Evolutionary conservation across 441 rosid genomes (phyloP), one percentile per base, ranked within the genome.

Genomic region (Isatis lusitanica): DNA sequence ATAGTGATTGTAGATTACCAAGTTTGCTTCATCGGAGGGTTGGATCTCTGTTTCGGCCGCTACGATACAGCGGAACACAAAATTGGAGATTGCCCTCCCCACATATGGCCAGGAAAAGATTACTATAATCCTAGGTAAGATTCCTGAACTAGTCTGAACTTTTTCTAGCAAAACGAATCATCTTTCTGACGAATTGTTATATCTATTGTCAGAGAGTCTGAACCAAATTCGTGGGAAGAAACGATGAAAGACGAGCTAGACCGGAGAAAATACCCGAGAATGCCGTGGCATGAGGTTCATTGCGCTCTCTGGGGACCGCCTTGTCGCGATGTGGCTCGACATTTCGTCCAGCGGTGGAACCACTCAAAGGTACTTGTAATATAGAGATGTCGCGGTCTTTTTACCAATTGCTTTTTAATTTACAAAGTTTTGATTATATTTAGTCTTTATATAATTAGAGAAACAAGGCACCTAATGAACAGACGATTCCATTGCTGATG

Each of bases 231-330:
- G 6, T 90, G 95, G 95, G 92, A 90, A 76, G 95, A 87, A 30
- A 80, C 90, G 11, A 81, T 86, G 92, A 86, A 70, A 71, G 92
- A 87, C 68, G 91, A 90, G 82, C 76, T 90, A 57, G 88, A 87
- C 33, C 82, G 92, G n/a, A 79, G 61, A 75, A 87, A 81, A 69
- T 86, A 78, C 75, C 92, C 95, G 2, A 85, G 91, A 67, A 90
- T 90, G 95, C 95, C 95, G 0, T 90, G 95, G 95, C 95, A 90
- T n/a, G 92, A 90, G 6, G 91, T 87, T 39, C 95, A 90, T 10
- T 90, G 92, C 46, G 91, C 95, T 77, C 84, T 90, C 12, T 87
- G 86, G 95, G 95, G 95, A 39, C 92, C 95, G 2, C 91, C 95
- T 66, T 90, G 95, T 60, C 91, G 84, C 1, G 95, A 90, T 81